Evolutionary conservation across 495 filamentous ascomycete species (phyloP).

Genomic region (Aspergillus cristatus): DNA sequence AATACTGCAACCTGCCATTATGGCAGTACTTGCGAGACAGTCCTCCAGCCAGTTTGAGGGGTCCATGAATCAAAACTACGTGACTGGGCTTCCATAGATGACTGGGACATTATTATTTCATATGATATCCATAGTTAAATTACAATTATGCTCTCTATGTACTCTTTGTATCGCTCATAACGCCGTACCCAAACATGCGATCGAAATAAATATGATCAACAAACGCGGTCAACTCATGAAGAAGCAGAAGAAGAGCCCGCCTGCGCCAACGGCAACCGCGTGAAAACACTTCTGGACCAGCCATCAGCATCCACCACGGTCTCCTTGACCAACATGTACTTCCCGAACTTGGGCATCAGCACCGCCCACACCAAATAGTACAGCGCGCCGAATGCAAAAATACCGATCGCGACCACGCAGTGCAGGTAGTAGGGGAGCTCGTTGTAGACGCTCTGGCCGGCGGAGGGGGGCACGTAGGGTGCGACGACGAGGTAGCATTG

Average conservation of each 20-base stretch:
- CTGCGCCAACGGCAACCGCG: slow-evolving; percentile 14
- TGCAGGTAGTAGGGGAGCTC: slow-evolving; percentile 59
- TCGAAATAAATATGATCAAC: too few species aligned
- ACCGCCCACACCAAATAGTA: slow-evolving; percentile 53
- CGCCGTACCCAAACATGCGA: too few species aligned
- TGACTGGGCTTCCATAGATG: slow-evolving; percentile 44
- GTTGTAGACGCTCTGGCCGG: slow-evolving; percentile 48
- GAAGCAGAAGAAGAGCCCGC: too few species aligned
- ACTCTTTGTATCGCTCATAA: too few species aligned
- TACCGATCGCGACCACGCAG: slow-evolving; percentile 45
- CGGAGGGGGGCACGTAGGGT: slow-evolving; percentile 55
- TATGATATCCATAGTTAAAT: neutral
- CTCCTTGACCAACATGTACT: slow-evolving; percentile 53
- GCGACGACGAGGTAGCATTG: slow-evolving; percentile 52
- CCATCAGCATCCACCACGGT: slow-evolving; percentile 50
- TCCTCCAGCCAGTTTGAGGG: slow-evolving; percentile 43
- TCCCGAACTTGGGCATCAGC: slow-evolving; percentile 38
- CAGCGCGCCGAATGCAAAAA: slow-evolving; percentile 44
- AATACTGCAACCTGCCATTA: slow-evolving; percentile 17
- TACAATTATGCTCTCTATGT: neutral
- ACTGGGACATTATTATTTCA: slow-evolving; percentile 29
- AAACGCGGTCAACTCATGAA: too few species aligned
- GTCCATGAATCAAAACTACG: slow-evolving; percentile 26
- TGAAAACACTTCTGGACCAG: slow-evolving; percentile 33
- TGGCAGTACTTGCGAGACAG: slow-evolving; percentile 30